Evolutionary conservation across 2,329 filamentous ascomycete species (phyloP), one percentile per base, ranked within the genome.

Genomic region (Achaetomium macrosporum): DNA sequence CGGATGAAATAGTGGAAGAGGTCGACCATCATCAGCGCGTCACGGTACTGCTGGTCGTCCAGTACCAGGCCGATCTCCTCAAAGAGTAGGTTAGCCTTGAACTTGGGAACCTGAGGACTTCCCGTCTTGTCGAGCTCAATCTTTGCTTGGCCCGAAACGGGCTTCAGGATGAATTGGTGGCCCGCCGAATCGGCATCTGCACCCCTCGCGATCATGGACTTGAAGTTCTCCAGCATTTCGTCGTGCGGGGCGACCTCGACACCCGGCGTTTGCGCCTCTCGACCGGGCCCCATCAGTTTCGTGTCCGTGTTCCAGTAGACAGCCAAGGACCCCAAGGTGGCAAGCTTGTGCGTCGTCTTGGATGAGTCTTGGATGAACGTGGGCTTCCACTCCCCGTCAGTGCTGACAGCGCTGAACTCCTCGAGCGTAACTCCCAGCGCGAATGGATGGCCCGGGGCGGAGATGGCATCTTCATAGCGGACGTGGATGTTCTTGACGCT

Each of bases 271-370:
- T 83, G 75, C 3, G 82, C 81, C 59, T 93, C 89, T 60, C 87
- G 85, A 8, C 90, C 90, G 5, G 87, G 84, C 12, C 90, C 90
- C 41, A 97, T 77, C 4, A 99, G 78, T 25, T 85, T 78, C 1
- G 90, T 83, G 68, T 99, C 92, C 1, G 93, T 99, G 68, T 99
- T 95, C 93, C 95, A 99, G 70, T 99, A 99, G 10, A 97, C 81
- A 2, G 93, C 90, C 47, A 99, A 73, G 5, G 91, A 90, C 31
- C 89, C 90, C 15, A 99, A 77, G 2, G 87, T 95, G 6, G 91
- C 93, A 42, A 99, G 78, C 71, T 99, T 99, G 74, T 99, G 89
- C 19, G 91, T 96, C 12, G 86, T 87, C 29, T 79, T 78, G 43
- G 83, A 83, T 1, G 88, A 87, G 60, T 92, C 88, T 68, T 96